Base-by-base conservation (phyloP, 1,139 yeast genomes). In the Taphrina flavorubra region DNA sequence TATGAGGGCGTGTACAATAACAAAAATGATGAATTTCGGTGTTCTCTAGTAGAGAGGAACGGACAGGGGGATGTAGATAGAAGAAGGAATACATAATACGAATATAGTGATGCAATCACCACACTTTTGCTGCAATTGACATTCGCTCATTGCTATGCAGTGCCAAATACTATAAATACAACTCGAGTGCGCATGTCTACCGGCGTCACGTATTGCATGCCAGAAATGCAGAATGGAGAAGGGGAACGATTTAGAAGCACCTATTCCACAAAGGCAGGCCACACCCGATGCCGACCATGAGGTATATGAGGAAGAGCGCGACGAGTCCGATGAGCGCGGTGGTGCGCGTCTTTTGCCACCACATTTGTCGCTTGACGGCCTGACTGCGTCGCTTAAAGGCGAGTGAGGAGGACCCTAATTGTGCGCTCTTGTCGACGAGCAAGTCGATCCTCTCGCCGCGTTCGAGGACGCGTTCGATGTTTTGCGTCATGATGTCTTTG, bases 371-470 rank as follows among this genome's bases (percentile, higher is more conserved):
- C 74, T 85, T 85, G 47, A 90, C 84, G 67, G 82, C 82, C 39
- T 84, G 85, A 0, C 97, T 89, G 70, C 87, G 83, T 72, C 88
- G 86, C 73, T 90, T 87, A 76, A 92, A 92, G 58, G 88, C 84
- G 78, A 82, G 85, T 5, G 96, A 86, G 46, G 86, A 85, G 39
- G 84, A 82, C 72, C 88, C 90, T 77, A 91, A 82, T 68, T 87
- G 82, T 72, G 89, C 90, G 0, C 97, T 91, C 76, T 92, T 92
- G 76, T 88, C 89, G 18, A 91, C 96, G 71, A 92, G 81, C 63
- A 85, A 78, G 72, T 86, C 86, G 70, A 92, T 86, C 70, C 90
- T 83, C 74, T 91, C 97, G 13, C 96, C 97, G 69, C 97, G 83
- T 74, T 86, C 87, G 75, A 92, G 80, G 36, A 92, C 76, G 57